Conservation (phyloP, 169 alveolate genomes). For the Pseudocohnilembus persalinus region DNA sequence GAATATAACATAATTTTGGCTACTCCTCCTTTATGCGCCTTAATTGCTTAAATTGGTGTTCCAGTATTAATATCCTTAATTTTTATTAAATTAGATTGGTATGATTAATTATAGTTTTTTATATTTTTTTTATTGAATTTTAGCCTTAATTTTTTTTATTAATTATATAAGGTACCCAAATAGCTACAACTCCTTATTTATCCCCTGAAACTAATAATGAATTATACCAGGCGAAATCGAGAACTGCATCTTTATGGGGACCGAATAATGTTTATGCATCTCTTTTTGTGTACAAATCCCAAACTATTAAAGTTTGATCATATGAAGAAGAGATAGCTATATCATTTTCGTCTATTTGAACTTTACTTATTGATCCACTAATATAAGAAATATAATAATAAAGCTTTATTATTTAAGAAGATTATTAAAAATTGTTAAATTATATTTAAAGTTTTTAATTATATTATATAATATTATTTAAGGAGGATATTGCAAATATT, state of each 20-base stretch:
- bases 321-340: slow-evolving; percentile 71
- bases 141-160: no score
- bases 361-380: slow-evolving; percentile 77
- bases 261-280: slow-evolving; percentile 67
- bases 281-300: slow-evolving; percentile 69
- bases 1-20: slow-evolving; percentile 64
- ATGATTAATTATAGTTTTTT: not conserved
- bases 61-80: slow-evolving; percentile 71
- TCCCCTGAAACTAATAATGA: slow-evolving; percentile 74
- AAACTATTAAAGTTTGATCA: slow-evolving; percentile 73
- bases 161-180: slow-evolving; percentile 51
- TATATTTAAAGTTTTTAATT: no score
- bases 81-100: not conserved
- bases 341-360: slow-evolving; percentile 66
- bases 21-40: slow-evolving; percentile 77
- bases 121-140: not conserved
- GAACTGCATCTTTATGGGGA: slow-evolving; percentile 72
- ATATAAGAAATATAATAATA: slow-evolving; percentile 38
- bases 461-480: no score
- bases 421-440: no score
- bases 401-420: slow-evolving; percentile 9
- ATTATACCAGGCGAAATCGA: slow-evolving; percentile 79
- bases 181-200: slow-evolving; percentile 69
- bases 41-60: slow-evolving; percentile 49
- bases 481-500: no score